Base-by-base conservation (phyloP, 2,329 filamentous ascomycete genomes). In the Aspergillus brasiliensis region DNA sequence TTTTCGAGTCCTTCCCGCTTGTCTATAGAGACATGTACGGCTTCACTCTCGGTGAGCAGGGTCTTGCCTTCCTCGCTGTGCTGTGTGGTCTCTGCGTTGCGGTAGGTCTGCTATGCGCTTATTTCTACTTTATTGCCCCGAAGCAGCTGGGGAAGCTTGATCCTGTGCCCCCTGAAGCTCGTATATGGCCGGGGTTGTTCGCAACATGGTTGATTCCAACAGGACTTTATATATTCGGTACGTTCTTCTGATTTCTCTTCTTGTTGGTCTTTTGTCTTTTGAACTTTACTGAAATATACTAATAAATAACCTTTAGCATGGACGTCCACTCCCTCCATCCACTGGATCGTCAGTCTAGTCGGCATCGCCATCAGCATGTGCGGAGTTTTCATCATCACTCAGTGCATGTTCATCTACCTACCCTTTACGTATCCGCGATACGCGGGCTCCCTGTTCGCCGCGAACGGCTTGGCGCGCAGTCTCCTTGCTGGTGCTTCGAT, bases 1-100 rank as follows among this genome's bases (percentile, higher is more conserved):
- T 75, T 73, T 80, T 81, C 66, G 79, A 81, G 60, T 73, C 70
- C 5, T 80, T 81, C 64, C 71, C 75, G 11, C 73, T 79, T 51
- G 77, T 79, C n/a, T 81, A 79, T 62, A 62, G 64, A 38, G 73
- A 69, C 0, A 75, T 78, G 19, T 78, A 80, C 65, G 65, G 67
- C 27, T 79, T 80, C 66, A 70, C 66, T 37, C 67, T 78, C 0
- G 73, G 73, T 17, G 31, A 69, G 8, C 63, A 71, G 62, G 77
- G 78, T 31, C 67, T 79, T 1, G 70, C 72, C 10, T 80, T 74
- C 59, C 58, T 79, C 6, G 77, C 76, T 11, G 76, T 80, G 61
- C 59, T 79, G 11, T 5, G 28, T 2, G 38, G 17, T 5, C 6
- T 42, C 38, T 42, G 38, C 6, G 40, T 42, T 15, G 13, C 40